Conservation (phyloP, 2,329 filamentous ascomycete genomes). For the Talaromyces sp. region DNA sequence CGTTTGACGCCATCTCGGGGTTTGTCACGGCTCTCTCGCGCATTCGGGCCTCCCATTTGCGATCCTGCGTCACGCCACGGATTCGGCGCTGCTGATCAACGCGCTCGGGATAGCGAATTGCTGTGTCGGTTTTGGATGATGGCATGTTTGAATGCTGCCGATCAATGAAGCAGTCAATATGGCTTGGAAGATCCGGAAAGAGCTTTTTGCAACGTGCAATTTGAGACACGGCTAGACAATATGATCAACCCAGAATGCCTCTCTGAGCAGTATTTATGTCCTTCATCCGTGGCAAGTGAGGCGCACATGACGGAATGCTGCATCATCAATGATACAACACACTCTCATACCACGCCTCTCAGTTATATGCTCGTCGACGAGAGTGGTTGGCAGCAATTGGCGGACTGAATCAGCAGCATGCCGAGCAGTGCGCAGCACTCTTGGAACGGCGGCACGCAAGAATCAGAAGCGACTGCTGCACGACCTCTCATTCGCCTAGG, state of each 20-base stretch:
- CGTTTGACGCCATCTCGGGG: slow-evolving; percentile 14
- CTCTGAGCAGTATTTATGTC: slow-evolving; percentile 11
- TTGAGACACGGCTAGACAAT: background rate
- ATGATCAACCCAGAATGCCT: background rate
- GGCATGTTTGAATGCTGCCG: slow-evolving; percentile 21
- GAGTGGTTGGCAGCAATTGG: background rate
- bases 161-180: background rate
- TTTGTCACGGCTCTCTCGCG: slow-evolving; percentile 19
- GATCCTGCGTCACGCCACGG: slow-evolving; percentile 26
- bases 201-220: background rate
- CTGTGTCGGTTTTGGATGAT: slow-evolving; percentile 28
- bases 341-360: slow-evolving; percentile 1
- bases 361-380: background rate
- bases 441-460: background rate
- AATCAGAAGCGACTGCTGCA: background rate
- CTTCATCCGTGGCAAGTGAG: slow-evolving; percentile 15
- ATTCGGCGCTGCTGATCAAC: slow-evolving; percentile 25
- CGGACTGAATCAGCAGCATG: background rate
- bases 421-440: background rate
- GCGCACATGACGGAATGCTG: slow-evolving; percentile 15
- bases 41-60: slow-evolving; percentile 21
- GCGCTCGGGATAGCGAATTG: slow-evolving; percentile 25
- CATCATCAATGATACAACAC: slow-evolving; percentile 15
- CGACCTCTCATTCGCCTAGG: too few species aligned
- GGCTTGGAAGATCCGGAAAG: background rate